Evolutionary conservation across 176 grass and related monocot genomes (phyloP), one percentile per base, ranked within the genome.

Genomic region (Musa troglodytarum): DNA sequence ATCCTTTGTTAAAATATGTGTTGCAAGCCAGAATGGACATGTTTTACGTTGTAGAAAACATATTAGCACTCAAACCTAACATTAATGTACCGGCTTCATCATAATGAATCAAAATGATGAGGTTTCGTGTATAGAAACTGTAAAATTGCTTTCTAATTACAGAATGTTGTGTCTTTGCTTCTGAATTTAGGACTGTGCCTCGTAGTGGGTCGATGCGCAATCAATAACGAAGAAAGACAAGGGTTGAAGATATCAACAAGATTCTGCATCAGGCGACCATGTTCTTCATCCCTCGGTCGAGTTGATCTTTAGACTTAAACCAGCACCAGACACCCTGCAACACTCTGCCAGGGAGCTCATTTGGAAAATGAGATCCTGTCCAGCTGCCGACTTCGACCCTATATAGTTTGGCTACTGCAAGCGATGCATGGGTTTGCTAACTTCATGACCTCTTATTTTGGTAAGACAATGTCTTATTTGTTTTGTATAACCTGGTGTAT

Each of bases 401-500:
- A 10, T 43, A 43, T 43, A 43, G 34, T 12, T 70, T 51, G 17
- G 29, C 43, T 16, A 70, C 68, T 21, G 66, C 26, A 70, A 50
- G 43, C 51, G 68, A 70, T 70, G 68, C 68, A 50, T 70, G 68
- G 34, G 43, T 70, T 70, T 70, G 68, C 68, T 70, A 70, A 70
- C 68, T 50, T 20, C 14, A 70, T 50, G 28, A 51, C 43, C 29
- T 70, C 17, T 70, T 51, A 70, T 50, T 70, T 70, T 49, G 68
- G 68, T 70, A 70, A 49, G 68, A 50, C 16, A 19, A 70, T 65
- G 21, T 70, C 34, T 50, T 50, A 70, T 70, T 70, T 51, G 43
- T 21, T 43, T 70, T 70, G 68, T 70, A 70, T 70, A 70, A 43
- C 68, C 43, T 51, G 68, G 66, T 69, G 14, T 19, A 50, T 70